Evolutionary conservation across 1,284 basidiomycete genomes (phyloP).

Genomic region (Ceratobasidium papillatum): DNA sequence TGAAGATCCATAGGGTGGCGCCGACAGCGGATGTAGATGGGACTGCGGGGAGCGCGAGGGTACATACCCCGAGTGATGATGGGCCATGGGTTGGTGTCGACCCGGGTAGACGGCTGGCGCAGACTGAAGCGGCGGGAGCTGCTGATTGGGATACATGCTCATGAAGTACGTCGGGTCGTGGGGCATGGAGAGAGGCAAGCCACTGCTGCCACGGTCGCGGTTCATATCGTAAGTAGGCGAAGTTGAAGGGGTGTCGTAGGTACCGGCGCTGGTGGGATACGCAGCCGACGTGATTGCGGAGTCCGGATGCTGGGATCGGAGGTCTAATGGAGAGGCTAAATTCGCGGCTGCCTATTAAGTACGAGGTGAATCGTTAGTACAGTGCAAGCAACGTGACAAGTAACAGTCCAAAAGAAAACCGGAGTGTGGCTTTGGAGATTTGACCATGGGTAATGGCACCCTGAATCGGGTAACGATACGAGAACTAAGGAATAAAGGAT

Average conservation of each 20-base stretch:
- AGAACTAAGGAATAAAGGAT: conserved; percentile 31
- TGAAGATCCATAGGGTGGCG: conserved; percentile 12
- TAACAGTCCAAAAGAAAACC: conserved; percentile 24
- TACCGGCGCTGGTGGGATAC: conserved; percentile 2
- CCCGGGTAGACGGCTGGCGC: background rate
- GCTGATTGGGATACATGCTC: conserved; percentile 7
- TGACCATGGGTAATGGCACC: background rate
- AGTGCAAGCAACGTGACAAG: conserved; percentile 6
- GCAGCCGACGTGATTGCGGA: conserved; percentile 10
- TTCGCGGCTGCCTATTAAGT: conserved; percentile 23
- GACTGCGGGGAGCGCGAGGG: conserved; percentile 12
- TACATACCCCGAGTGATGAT: background rate
- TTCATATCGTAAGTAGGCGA: conserved; percentile 24
- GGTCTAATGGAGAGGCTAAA: conserved; percentile 30
- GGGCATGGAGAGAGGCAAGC: conserved; percentile 7
- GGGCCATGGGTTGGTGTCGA: background rate
- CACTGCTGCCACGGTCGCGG: conserved; percentile 15
- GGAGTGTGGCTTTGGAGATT: conserved; percentile 19
- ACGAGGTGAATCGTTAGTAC: conserved; percentile 8
- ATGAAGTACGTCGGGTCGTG: conserved; percentile 7
- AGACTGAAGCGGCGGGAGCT: background rate
- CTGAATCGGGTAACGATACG: conserved; percentile 15
- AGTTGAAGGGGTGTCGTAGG: conserved; percentile 9
- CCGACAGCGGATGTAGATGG: conserved; percentile 12
- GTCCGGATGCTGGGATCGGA: conserved; percentile 21